phyloP scores from a whole-genome alignment of 2,329 filamentous ascomycete genomes.

The Claviceps pazoutovae region DNA sequence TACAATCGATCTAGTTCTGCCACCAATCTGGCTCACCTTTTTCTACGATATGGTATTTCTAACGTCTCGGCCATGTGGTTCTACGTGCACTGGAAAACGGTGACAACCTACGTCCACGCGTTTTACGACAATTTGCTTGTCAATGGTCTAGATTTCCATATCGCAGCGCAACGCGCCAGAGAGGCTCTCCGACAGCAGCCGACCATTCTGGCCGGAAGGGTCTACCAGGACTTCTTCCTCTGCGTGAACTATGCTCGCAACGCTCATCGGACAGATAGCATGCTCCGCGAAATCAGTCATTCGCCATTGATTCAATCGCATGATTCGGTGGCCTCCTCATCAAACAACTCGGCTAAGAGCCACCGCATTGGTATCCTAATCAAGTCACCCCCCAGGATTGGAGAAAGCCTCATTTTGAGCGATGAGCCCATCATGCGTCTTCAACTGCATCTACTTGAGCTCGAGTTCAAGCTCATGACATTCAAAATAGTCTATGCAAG shows the following conservation, averaged over 20 bases:
- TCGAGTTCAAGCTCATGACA: slow-evolving; percentile 17
- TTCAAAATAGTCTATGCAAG: slow-evolving; percentile 17
- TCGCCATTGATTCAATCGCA: slow-evolving; percentile 11
- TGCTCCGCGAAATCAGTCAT: slow-evolving; percentile 10
- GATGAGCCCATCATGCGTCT: slow-evolving; percentile 15
- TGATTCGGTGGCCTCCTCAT: slow-evolving; percentile 11
- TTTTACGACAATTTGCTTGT: slow-evolving; percentile 16
- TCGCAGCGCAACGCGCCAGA: slow-evolving; percentile 15
- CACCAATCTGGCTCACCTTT: slow-evolving; percentile 15
- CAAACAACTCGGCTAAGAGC: slow-evolving; percentile 11
- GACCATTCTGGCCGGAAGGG: slow-evolving; percentile 9
- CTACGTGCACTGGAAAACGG: slow-evolving; percentile 17
- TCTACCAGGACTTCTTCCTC: slow-evolving; percentile 16
- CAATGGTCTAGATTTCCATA: slow-evolving; percentile 14
- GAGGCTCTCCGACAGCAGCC: slow-evolving; percentile 13
- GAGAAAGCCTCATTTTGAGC: slow-evolving; percentile 9
- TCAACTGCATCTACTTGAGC: slow-evolving; percentile 15
- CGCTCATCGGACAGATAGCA: slow-evolving; percentile 7
- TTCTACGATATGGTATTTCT: slow-evolving; percentile 14
- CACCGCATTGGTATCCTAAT: slow-evolving; percentile 9
- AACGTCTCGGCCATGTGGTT: slow-evolving; percentile 19
- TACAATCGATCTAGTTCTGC: slow-evolving; percentile 13
- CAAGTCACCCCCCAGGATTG: slow-evolving; percentile 11
- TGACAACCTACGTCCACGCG: slow-evolving; percentile 14
- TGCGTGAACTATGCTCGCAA: slow-evolving; percentile 17